Evolutionary conservation across 1,284 basidiomycete species (phyloP), one percentile per base, ranked within the genome.

Genomic region (Schizophyllum commune): DNA sequence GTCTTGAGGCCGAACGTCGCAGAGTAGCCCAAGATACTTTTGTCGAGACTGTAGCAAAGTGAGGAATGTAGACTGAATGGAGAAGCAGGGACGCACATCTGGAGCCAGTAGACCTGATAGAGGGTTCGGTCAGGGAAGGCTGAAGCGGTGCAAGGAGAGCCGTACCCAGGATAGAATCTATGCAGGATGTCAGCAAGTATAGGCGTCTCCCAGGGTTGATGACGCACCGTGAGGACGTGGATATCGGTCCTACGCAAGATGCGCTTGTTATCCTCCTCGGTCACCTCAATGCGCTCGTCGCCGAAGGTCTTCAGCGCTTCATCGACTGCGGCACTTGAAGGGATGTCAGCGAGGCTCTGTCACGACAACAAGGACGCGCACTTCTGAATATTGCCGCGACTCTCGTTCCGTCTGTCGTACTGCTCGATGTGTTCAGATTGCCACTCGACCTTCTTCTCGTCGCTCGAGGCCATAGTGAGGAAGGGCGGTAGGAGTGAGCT

Each of bases 181-280:
- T n/a, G 51, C 20, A 6, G 22, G 32, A 6, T 15, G 34, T 21
- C 21, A 47, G 32, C 17, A 56, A 15, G 47, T 20, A 47, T 13
- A 55, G 15, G 13, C 52, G 27, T 3, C n/a, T n/a, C 13, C n/a
- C 11, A 47, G 6, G 32, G 20, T 20, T 27, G 5, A 15, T 4
- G 32, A 55, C 64, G 27, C 22, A 65, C 64, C 9, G 57, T 52
- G 9, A 65, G 54, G 21, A 65, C 52, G 33, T 59, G 22, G 5
- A 65, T 11, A 32, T 65, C 64, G 21, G 59, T 65, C 47, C 60
- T 61, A 32, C 64, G 58, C 13, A 63, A 39, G 47, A 65, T 65
- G 5, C 64, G 52, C 27, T 47, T 57, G 56, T 60, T 65, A 34
- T 65, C 64, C 56, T 61, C 62, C 32, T 62, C 61, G 7, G 60